phyloP scores from a whole-genome alignment of 140 eudicot genomes.

The Oenanthe javanica region DNA sequence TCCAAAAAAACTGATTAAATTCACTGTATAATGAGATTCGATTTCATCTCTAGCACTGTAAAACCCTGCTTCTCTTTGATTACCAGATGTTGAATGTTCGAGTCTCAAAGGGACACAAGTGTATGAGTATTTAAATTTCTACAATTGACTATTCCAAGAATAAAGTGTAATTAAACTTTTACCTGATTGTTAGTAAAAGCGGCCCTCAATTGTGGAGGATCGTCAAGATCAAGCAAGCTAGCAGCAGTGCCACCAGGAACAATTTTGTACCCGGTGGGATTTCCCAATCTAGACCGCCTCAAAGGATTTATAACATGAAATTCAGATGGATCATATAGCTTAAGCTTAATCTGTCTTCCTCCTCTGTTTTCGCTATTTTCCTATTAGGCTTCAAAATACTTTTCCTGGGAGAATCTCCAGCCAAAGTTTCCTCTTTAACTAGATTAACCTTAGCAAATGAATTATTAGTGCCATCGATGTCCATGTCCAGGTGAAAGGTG shows the following conservation, averaged over 20 bases:
- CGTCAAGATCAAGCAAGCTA: conserved; percentile 59
- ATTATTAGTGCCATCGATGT: conserved; percentile 57
- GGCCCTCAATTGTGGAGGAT: conserved; percentile 61
- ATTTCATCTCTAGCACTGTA: neutral
- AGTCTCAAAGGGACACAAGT: neutral
- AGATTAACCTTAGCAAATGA: conserved; percentile 60
- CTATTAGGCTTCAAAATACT: conserved; percentile 57
- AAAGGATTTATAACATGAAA: conserved; percentile 61
- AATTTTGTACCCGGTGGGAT: conserved; percentile 62
- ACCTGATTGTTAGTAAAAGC: conserved; percentile 76
- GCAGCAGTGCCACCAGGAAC: conserved; percentile 68
- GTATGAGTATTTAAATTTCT: neutral
- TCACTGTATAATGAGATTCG: neutral
- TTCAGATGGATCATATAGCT: conserved; percentile 57
- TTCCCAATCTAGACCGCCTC: conserved; percentile 51
- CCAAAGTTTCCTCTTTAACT: conserved; percentile 36
- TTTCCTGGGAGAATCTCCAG: conserved; percentile 55
- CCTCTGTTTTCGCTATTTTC: conserved; percentile 50
- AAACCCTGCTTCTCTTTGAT: neutral
- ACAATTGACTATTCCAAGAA: neutral
- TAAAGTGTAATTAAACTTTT: neutral
- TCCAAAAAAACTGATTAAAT: neutral
- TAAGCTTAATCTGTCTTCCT: conserved; percentile 54
- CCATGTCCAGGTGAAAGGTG: conserved; percentile 71
- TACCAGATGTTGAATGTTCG: neutral